phyloP scores from a whole-genome alignment of 495 filamentous ascomycete species.

The Cairneyella variabilis region DNA sequence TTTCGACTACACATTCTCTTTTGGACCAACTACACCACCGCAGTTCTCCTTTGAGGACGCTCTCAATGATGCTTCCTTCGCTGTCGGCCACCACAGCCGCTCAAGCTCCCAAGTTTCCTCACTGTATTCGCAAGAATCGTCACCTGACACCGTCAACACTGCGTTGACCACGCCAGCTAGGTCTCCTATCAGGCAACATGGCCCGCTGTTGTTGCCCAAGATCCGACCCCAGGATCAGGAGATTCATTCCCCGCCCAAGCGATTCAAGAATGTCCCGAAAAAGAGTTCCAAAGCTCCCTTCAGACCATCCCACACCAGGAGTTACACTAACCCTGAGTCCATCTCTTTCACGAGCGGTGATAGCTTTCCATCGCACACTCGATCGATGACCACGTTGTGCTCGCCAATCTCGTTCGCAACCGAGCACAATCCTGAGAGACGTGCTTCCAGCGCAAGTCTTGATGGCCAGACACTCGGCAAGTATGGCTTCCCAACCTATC shows the following conservation, averaged over 20 bases:
- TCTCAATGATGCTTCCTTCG: conserved; percentile 39
- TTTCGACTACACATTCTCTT: conserved; percentile 54
- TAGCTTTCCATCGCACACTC: conserved; percentile 24
- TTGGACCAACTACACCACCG: conserved; percentile 43
- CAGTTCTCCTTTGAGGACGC: conserved; percentile 29
- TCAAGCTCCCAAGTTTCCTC: conserved; percentile 50
- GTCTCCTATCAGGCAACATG: conserved; percentile 75
- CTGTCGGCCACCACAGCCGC: conserved; percentile 26
- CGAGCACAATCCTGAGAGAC: conserved; percentile 48
- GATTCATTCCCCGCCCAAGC: conserved; percentile 39
- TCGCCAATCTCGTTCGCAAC: conserved; percentile 64
- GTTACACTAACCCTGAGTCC: conserved; percentile 62
- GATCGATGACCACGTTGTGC: conserved; percentile 47
- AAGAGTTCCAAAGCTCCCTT: conserved; percentile 21
- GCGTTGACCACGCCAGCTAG: conserved; percentile 65
- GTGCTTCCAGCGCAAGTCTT: conserved; percentile 64
- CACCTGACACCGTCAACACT: conserved; percentile 64
- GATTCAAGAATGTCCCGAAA: conserved; percentile 19
- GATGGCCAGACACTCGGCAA: conserved; percentile 63
- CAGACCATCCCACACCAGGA: conserved; percentile 54
- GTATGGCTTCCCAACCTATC: conserved; percentile 78
- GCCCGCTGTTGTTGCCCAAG: conserved; percentile 79
- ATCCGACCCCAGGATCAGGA: conserved; percentile 82
- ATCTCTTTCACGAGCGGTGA: conserved; percentile 44
- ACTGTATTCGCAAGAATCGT: conserved; percentile 64